Conservation (phyloP, 2,329 filamentous ascomycete species). For the Rutstroemia sp. region DNA sequence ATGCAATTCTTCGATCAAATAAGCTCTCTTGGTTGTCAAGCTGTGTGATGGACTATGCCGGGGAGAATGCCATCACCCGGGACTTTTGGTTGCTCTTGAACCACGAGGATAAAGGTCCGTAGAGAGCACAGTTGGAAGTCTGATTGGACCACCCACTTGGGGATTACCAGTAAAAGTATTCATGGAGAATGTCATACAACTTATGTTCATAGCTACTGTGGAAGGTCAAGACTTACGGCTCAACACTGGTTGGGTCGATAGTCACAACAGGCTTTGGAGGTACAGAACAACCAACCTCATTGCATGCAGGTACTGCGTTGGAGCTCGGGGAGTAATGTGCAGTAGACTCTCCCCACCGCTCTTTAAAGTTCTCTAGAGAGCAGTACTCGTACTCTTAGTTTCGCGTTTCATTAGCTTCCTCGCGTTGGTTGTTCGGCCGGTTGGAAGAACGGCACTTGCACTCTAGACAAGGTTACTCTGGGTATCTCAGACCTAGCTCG, state of each 20-base stretch:
- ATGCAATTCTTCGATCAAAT: too few species aligned
- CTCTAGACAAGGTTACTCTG: neutral
- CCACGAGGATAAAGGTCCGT: too few species aligned
- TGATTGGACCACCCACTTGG: too few species aligned
- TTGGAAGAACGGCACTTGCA: neutral
- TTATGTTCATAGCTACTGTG: neutral
- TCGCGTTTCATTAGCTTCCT: neutral
- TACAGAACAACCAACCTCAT: neutral
- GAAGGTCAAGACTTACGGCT: neutral
- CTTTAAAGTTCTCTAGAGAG: neutral
- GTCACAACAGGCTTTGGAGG: neutral
- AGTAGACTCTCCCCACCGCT: neutral
- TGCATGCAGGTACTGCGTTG: slow-evolving; percentile 4
- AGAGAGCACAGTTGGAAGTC: too few species aligned
- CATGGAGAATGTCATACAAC: neutral
- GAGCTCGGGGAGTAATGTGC: neutral
- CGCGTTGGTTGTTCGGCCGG: neutral
- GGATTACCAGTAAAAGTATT: too few species aligned
- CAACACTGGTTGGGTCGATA: neutral
- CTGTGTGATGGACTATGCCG: too few species aligned
- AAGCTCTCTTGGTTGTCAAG: too few species aligned
- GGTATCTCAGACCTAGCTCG: too few species aligned
- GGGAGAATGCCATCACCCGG: too few species aligned
- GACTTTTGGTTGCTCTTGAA: too few species aligned
- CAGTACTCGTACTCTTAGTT: neutral